phyloP scores from a whole-genome alignment of 2,329 filamentous ascomycete genomes.

The Xylariaceae sp. region DNA sequence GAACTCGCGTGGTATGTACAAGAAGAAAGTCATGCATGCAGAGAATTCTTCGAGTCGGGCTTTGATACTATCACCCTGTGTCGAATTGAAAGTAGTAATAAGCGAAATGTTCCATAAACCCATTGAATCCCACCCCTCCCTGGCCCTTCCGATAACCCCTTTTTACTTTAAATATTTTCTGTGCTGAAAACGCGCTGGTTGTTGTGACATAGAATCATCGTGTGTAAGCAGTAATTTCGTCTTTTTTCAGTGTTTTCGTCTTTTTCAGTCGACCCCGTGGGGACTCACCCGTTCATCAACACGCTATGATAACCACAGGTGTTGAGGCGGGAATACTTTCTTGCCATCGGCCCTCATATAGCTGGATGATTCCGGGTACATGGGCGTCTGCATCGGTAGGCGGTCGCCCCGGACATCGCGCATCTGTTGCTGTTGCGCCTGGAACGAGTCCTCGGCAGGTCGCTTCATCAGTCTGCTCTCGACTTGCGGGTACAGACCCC shows the following conservation, averaged over 20 bases:
- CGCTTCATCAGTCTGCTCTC: constrained; percentile 26
- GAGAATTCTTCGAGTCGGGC: too few species aligned
- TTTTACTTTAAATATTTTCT: neutral
- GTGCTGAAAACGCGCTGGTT: too few species aligned
- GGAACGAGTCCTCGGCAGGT: constrained; percentile 25
- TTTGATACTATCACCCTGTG: too few species aligned
- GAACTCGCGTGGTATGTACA: constrained; percentile 10
- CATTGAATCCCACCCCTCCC: too few species aligned
- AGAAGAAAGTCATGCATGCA: neutral
- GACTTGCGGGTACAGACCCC: constrained; percentile 19
- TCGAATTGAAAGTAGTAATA: too few species aligned
- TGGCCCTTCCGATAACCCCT: neutral
- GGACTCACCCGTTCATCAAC: neutral
- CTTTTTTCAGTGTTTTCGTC: too few species aligned
- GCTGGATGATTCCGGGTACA: constrained; percentile 7
- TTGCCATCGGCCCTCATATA: constrained; percentile 27
- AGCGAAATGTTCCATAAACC: too few species aligned
- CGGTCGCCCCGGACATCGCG: constrained; percentile 26
- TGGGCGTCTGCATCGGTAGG: constrained; percentile 16
- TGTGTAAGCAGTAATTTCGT: too few species aligned
- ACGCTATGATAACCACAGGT: constrained; percentile 16
- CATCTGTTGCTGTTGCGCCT: constrained; percentile 22
- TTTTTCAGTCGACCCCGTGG: too few species aligned
- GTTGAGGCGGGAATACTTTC: constrained; percentile 11
- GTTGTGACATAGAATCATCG: too few species aligned